Percentiles rank a stretch among this genome's conserved stretches.
These are phyloP conservation scores for Pharus latifolius DNA, from an alignment of 176 grass and related monocot genomes.

Conservation along the genomic window DNA sequence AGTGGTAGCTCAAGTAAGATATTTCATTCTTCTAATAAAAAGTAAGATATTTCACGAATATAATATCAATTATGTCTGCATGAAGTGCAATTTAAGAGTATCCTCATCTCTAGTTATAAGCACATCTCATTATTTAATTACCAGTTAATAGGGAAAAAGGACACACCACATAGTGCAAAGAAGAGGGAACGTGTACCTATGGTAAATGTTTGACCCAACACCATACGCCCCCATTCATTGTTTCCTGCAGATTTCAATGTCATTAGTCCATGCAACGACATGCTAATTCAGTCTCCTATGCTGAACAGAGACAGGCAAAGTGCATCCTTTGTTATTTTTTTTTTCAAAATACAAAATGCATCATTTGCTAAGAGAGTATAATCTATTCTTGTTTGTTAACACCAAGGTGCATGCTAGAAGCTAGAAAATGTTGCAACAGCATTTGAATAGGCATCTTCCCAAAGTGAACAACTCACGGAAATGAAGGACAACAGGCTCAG, in stretches of 20 bases:
- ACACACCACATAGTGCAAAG: neutral
- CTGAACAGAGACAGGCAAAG: neutral
- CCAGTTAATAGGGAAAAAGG: neutral
- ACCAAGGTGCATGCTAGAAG: neutral
- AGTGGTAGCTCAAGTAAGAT: neutral
- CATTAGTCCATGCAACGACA: conserved; percentile 1
- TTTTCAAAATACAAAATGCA: too few species aligned
- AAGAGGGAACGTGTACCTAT: conserved; percentile 53
- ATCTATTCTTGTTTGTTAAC: neutral
- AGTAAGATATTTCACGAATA: too few species aligned
- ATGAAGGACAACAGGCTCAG: conserved; percentile 77
- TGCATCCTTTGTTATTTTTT: neutral
- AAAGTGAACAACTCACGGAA: conserved; percentile 48
- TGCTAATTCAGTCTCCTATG: neutral
- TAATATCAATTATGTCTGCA: neutral
- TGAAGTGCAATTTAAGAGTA: neutral
- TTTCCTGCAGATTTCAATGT: conserved; percentile 66
- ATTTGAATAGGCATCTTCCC: neutral
- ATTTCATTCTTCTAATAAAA: too few species aligned
- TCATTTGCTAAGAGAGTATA: neutral
- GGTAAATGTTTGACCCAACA: conserved; percentile 90
- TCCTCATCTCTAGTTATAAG: neutral
- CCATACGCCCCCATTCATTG: conserved; percentile 62
- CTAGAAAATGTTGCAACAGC: neutral
- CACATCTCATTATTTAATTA: neutral